Evolutionary conservation across 768 basidiomycete species (phyloP), one percentile per base, ranked within the genome.

Genomic region (Punctularia strigosozonata): DNA sequence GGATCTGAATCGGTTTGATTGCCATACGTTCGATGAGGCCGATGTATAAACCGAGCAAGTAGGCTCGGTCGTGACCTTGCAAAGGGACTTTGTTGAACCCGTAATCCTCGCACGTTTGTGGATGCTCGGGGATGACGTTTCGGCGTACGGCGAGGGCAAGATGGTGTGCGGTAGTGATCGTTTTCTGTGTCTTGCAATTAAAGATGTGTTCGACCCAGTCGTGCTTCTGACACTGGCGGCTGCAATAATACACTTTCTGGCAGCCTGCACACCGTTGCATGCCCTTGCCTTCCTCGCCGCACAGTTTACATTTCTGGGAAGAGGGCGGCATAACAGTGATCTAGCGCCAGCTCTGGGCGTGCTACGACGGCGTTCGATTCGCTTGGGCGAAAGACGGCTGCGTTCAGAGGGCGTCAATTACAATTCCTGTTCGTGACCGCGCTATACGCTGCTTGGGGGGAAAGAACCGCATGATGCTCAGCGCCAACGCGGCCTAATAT

Each of bases 121-220:
- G 23, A 43, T 64, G 45, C 5, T 51, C 46, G 4, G 63, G 65
- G 6, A 60, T 15, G 6, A 39, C 24, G 36, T 61, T 42, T 25
- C 38, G 6, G 15, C 45, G 31, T 18, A 46, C 49, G 8, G 60
- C 60, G 19, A 48, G 52, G 0, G 51, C 49, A 23, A 66, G 54
- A 39, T 57, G 44, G 39, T 64, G 49, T 25, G 55, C 56, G 5
- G 59, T 59, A 42, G 43, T 57, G 40, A 62, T 50, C 4, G 49
- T 41, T 17, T 45, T 25, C 6, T 34, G 36, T 1, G 43, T 41
- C 17, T 55, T 50, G 46, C 60, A 64, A 14, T 59, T 41, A 36
- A 63, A 59, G 10, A 60, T 56, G 37, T 64, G 63, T 6, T 20
- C 8, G 3, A 43, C 26, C 61, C 62, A 64, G 26, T 55, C 24